phyloP scores from a whole-genome alignment of 805 yeast species.

The Hagleromyces aurorensis region DNA sequence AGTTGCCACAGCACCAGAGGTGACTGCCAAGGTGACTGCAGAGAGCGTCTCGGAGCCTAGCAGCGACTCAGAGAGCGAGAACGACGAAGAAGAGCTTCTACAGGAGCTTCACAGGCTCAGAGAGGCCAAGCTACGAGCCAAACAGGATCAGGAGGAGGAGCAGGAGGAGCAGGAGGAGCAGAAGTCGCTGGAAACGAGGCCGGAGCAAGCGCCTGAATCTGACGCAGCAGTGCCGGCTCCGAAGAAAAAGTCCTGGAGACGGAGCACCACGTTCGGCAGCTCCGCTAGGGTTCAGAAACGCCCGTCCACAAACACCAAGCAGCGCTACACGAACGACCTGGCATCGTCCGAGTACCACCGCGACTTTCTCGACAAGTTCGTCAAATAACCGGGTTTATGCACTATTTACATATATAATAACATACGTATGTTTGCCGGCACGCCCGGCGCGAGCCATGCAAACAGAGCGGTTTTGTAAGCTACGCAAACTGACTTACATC shows the following conservation, averaged over 20 bases:
- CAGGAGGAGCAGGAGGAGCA: conserved; percentile 16
- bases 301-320: background rate
- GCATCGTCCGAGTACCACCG: conserved; percentile 36
- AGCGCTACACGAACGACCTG: conserved; percentile 30
- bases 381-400: conserved; percentile 20
- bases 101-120: conserved; percentile 35
- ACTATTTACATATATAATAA: conserved; percentile 1
- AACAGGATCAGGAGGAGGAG: conserved; percentile 23
- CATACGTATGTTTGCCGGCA: conserved; percentile 4
- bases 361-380: conserved; percentile 35
- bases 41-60: too few relatives aligned
- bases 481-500: conserved; percentile 12
- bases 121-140: conserved; percentile 28
- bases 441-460: too few relatives aligned
- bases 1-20: too few relatives aligned
- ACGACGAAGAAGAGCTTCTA: conserved; percentile 37
- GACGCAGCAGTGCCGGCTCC: conserved; percentile 20
- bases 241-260: conserved; percentile 23
- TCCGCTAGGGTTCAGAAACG: conserved; percentile 6
- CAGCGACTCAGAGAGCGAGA: conserved; percentile 21
- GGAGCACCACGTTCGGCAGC: conserved; percentile 20
- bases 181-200: conserved; percentile 8
- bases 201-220: conserved; percentile 10
- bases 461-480: background rate
- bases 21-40: too few relatives aligned